Evolutionary conservation across 2,329 filamentous ascomycete species (phyloP).

Genomic region (Cercospora zeina): DNA sequence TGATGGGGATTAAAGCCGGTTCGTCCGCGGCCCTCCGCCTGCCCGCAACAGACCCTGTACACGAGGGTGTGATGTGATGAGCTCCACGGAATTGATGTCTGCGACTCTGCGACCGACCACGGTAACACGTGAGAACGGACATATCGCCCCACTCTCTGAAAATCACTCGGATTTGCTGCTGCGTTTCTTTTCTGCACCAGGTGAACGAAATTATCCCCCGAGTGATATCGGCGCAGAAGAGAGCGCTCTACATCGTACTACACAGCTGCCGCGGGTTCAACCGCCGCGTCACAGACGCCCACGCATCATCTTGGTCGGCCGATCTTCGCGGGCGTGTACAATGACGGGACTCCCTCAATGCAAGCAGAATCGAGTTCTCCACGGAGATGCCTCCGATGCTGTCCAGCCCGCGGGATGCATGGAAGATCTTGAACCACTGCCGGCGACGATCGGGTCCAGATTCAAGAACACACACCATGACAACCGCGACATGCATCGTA

Average conservation of each 20-base stretch:
- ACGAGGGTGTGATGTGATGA: neutral
- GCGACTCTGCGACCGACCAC: neutral
- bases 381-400: neutral
- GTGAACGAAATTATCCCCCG: neutral
- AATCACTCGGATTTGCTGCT: neutral
- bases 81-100: constrained; percentile 3
- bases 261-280: neutral
- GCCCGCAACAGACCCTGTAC: neutral
- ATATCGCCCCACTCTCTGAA: neutral
- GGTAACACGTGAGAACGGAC: neutral
- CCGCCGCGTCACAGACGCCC: neutral
- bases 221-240: neutral
- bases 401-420: neutral
- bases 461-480: constrained; percentile 18
- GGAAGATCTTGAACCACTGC: neutral
- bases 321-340: neutral
- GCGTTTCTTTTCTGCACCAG: neutral
- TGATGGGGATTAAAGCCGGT: neutral
- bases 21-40: neutral
- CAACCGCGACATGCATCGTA: constrained; percentile 26
- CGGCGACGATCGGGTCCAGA: neutral
- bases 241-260: neutral
- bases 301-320: neutral
- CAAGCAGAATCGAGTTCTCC: neutral
- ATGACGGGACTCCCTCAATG: neutral